Conservation (phyloP, 495 filamentous ascomycete species). For the Hypoxylon cercidicola region DNA sequence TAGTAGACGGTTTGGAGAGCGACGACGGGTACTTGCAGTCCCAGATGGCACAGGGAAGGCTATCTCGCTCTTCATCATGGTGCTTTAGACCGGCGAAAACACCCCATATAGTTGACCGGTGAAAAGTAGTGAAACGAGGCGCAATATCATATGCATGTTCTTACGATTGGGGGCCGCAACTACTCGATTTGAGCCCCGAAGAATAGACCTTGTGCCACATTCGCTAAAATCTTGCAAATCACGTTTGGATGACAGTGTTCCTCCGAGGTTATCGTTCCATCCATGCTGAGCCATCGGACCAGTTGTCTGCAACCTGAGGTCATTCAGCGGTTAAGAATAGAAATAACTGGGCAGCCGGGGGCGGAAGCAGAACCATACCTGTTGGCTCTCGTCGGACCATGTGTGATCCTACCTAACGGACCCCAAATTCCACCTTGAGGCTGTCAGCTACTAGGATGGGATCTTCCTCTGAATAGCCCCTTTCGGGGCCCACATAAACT, state of each 20-base stretch:
- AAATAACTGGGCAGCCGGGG: slow-evolving; percentile 12
- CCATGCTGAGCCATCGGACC: neutral
- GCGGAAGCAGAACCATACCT: too few relatives aligned
- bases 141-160: slow-evolving; percentile 13
- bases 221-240: neutral
- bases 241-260: neutral
- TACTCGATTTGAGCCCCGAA: slow-evolving; percentile 12
- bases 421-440: slow-evolving; percentile 13
- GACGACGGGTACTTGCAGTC: neutral
- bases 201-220: neutral
- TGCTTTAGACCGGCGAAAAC: neutral
- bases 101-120: neutral
- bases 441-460: slow-evolving; percentile 9
- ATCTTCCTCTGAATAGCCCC: too few relatives aligned
- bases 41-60: too few relatives aligned
- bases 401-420: too few relatives aligned
- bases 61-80: neutral
- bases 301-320: neutral
- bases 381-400: too few relatives aligned
- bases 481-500: too few relatives aligned
- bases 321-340: slow-evolving; percentile 24
- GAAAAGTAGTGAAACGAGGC: neutral
- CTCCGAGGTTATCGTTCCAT: neutral
- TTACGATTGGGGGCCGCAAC: slow-evolving; percentile 11
- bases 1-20: too few relatives aligned